These are phyloP conservation scores for Xylaria hypoxylon DNA, from an alignment of 2,329 filamentous ascomycete genomes.

Conservation along the genomic window DNA sequence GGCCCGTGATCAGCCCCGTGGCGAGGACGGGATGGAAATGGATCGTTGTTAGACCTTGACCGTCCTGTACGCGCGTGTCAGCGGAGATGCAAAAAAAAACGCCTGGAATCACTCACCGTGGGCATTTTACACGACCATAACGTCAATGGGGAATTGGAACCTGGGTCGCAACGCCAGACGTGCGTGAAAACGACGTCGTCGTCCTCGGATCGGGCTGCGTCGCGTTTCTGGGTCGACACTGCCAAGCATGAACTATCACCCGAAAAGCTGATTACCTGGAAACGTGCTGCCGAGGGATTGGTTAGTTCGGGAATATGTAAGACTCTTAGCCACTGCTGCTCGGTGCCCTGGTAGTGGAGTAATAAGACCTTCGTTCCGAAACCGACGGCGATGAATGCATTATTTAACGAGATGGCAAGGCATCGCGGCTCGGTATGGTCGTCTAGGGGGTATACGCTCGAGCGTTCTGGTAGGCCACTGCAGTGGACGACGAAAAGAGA, in stretches of 20 bases:
- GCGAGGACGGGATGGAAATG: slow-evolving; percentile 28
- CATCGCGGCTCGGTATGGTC: slow-evolving; percentile 24
- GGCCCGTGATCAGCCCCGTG: slow-evolving; percentile 19
- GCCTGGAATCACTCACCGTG: slow-evolving; percentile 12
- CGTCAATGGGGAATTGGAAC: slow-evolving; percentile 12
- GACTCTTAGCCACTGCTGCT: slow-evolving; percentile 24
- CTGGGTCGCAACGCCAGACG: slow-evolving; percentile 18
- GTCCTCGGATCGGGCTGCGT: slow-evolving; percentile 18
- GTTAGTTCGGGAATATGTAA: slow-evolving; percentile 23
- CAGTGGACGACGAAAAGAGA: slow-evolving; percentile 26
- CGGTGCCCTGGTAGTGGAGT: slow-evolving; percentile 17
- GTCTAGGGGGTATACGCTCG: slow-evolving; percentile 16
- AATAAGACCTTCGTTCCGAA: slow-evolving; percentile 22
- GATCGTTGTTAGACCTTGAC: slow-evolving; percentile 26
- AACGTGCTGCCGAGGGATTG: slow-evolving; percentile 10
- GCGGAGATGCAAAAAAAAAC: not conserved
- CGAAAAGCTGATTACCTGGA: slow-evolving; percentile 21
- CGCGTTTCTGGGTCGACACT: slow-evolving; percentile 28
- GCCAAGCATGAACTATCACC: slow-evolving; percentile 28
- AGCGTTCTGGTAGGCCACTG: slow-evolving; percentile 21
- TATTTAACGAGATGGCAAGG: slow-evolving; percentile 23
- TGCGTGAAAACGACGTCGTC: slow-evolving; percentile 32
- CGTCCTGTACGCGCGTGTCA: slow-evolving; percentile 13
- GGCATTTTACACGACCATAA: slow-evolving; percentile 27
- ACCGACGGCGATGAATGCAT: slow-evolving; percentile 22